Evolutionary conservation across 768 basidiomycete species (phyloP).

Genomic region (Auriculariales sp.): DNA sequence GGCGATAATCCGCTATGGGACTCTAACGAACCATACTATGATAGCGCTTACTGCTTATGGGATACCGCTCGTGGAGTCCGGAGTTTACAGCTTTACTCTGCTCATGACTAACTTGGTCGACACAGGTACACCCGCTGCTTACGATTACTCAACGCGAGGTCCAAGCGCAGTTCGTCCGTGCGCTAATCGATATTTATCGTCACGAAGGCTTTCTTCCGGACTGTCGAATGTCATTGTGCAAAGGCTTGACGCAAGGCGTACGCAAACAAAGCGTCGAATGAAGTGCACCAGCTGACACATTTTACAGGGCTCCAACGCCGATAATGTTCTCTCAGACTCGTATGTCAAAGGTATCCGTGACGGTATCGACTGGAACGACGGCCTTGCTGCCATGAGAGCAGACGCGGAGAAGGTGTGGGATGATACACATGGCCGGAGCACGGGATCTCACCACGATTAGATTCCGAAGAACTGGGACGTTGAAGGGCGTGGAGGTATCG

Average conservation of each 20-base stretch:
- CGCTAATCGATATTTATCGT: constrained; percentile 14
- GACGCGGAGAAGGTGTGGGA: constrained; percentile 15
- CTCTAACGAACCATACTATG: constrained; percentile 13
- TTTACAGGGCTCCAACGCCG: constrained; percentile 13
- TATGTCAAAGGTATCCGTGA: constrained; percentile 13
- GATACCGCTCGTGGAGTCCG: background rate
- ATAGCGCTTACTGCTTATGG: constrained; percentile 16
- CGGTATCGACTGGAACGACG: constrained; percentile 15
- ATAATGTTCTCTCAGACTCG: constrained; percentile 15
- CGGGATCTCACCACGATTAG: no score
- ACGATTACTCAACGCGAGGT: constrained; percentile 7
- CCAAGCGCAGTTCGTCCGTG: constrained; percentile 12
- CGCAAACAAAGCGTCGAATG: background rate
- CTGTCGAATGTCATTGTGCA: constrained; percentile 15
- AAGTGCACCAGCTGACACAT: background rate
- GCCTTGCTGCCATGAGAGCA: constrained; percentile 14
- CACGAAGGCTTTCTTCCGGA: constrained; percentile 14
- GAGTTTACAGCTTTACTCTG: background rate
- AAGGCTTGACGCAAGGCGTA: constrained; percentile 14
- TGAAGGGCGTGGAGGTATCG: constrained; percentile 9
- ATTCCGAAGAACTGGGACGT: constrained; percentile 9
- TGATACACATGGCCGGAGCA: no score
- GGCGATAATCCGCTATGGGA: constrained; percentile 16
- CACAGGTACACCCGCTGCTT: constrained; percentile 9
- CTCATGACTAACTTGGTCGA: constrained; percentile 2